Evolutionary conservation across 148 eudicot species (phyloP), one percentile per base, ranked within the genome.

Genomic region (Diospyros kaki): DNA sequence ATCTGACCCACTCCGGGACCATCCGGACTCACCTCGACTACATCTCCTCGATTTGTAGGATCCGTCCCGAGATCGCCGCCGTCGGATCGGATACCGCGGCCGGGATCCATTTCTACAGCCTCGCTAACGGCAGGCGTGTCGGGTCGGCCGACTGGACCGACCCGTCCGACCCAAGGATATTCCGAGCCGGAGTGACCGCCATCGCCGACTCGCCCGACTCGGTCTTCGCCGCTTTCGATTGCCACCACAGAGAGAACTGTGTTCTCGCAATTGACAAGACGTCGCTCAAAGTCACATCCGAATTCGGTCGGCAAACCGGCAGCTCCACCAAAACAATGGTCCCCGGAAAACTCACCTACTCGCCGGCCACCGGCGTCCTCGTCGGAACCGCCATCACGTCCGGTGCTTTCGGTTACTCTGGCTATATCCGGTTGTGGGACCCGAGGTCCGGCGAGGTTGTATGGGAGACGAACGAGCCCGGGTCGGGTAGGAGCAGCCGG

Each of bases 391-490:
- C 92, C 0, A 83, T 90, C 2, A 69, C 84, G 2, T 80, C 84
- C 1, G 89, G 95, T 2, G 91, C 92, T 12, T 90, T 92, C 9
- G 98, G 98, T n/a, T 92, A 77, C 64, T 79, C 97, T 0, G 98
- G 97, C 5, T 89, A 87, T 69, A 74, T 94, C 10, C 80, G 97
- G 41, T 70, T 87, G 18, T 94, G 93, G 95, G 98, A 94, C 64
- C 82, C 83, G 4, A 76, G 96, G 60, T 81, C 87, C 0, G 82
- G 87, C 2, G 62, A 66, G 11, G 77, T 81, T 40, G 91, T 90
- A 3, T 94, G 97, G 97, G 98, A 94, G 78, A 86, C 85, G 18
- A 84, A 81, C 18, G 94, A 91, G 84, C 94, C 96, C 1, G 98
- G 96, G 1, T 82, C 86, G 7, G 90, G 92, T 4, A 74, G 96